These are phyloP conservation scores for Leccinellum rugosiceps DNA, from an alignment of 768 basidiomycete genomes.

Conservation along the genomic window DNA sequence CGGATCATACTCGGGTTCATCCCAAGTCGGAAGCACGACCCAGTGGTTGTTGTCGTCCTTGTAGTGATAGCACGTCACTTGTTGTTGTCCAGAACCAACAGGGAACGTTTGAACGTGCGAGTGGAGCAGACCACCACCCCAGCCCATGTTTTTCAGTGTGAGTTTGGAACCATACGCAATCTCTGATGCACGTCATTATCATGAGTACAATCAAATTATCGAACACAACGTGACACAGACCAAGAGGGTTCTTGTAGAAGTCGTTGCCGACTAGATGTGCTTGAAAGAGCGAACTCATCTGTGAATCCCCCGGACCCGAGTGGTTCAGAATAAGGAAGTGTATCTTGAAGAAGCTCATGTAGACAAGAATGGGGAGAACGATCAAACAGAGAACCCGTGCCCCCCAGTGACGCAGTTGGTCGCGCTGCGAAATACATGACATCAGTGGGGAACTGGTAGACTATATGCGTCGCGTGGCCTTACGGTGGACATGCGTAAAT, in stretches of 20 bases:
- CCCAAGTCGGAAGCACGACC: slow-evolving; percentile 78
- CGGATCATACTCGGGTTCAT: slow-evolving; percentile 61
- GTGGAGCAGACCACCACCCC: slow-evolving; percentile 94
- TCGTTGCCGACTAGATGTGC: slow-evolving; percentile 94
- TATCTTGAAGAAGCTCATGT: slow-evolving; percentile 92
- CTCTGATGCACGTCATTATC: slow-evolving; percentile 43
- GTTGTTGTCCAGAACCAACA: slow-evolving; percentile 88
- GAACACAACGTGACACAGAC: slow-evolving; percentile 36
- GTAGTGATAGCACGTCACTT: slow-evolving; percentile 99
- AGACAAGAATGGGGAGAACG: slow-evolving; percentile 85
- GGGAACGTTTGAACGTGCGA: slow-evolving; percentile 97
- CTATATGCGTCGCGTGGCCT: slow-evolving; percentile 30
- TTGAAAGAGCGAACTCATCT: slow-evolving; percentile 99
- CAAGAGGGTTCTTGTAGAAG: slow-evolving; percentile 86
- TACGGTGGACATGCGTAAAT: slow-evolving; percentile 87
- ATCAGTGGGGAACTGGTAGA: slow-evolving; percentile 10
- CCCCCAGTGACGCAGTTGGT: slow-evolving; percentile 88
- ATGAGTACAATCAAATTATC: neutral
- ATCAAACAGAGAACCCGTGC: slow-evolving; percentile 86
- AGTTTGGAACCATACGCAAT: slow-evolving; percentile 87
- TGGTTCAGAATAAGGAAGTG: slow-evolving; percentile 95
- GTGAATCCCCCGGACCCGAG: slow-evolving; percentile 93
- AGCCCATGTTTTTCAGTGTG: slow-evolving; percentile 96
- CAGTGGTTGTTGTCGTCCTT: slow-evolving; percentile 98
- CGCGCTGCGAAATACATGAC: slow-evolving; percentile 47